Evolutionary conservation across 2,329 filamentous ascomycete species (phyloP), one percentile per base, ranked within the genome.

Genomic region (Cercospora brassicicola): DNA sequence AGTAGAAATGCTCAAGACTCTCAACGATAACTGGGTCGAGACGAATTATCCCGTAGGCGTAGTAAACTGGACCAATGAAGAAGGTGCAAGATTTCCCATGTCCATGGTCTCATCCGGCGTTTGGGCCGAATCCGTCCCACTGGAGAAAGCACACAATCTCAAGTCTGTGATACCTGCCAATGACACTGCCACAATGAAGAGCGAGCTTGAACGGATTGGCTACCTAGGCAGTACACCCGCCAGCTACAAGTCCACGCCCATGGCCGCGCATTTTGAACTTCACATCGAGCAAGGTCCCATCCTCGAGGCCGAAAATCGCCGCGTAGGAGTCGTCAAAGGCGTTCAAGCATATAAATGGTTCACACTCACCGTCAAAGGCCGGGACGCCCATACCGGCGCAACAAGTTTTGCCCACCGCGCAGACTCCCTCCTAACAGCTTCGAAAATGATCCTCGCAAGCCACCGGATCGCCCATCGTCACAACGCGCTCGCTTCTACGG

Each of bases 211-310:
- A 75, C 84, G 90, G 13, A 93, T 93, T 61, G 88, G 89, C 0
- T 93, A 91, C 71, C 80, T 92, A 0, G 91, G 91, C 13, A 72
- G 79, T 0, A 79, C 83, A 0, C 83, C 85, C 8, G 86, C 86
- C 23, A 87, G 83, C 63, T 83, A 90, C 76, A 82, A 84, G 69
- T 81, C 83, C 33, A 87, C 85, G 15, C 90, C 90, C 0, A 88
- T 93, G 79, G 90, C 87, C 0, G 91, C 90, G 0, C 91, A 94
- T 78, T 94, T 94, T 74, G 91, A 94, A 78, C 84, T 95, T 9
- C 92, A 95, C 76, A 94, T 94, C 63, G 92, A 96, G 77, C 93
- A 96, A 77, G 91, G 91, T 0, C 91, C 91, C 0, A 87, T 92
- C 36, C 84, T 96, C 0, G 89, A 94, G 74, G 84, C 84, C 15